Conservation (phyloP, 306 rosid species). For the Pachyrhizus erosus region DNA sequence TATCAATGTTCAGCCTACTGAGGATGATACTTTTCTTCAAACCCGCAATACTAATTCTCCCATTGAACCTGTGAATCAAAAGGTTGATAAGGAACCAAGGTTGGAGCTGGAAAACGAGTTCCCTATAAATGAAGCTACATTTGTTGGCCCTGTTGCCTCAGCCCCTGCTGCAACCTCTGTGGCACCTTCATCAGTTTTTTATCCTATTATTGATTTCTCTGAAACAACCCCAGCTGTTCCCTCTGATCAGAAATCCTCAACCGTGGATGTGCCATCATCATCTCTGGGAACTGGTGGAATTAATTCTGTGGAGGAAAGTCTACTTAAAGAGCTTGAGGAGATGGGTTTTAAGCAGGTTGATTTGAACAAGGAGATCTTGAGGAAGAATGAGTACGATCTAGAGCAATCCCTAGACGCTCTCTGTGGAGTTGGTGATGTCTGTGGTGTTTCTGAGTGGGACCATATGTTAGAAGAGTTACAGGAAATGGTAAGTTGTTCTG, state of each 20-base stretch:
- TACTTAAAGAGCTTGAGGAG: conserved; percentile 78
- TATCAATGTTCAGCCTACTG: conserved; percentile 52
- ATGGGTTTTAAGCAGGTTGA: conserved; percentile 86
- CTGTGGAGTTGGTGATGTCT: conserved; percentile 73
- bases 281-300: conserved; percentile 42
- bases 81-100: conserved; percentile 39
- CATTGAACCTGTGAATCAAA: conserved; percentile 46
- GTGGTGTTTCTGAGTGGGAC: conserved; percentile 77
- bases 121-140: conserved; percentile 51
- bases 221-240: conserved; percentile 37
- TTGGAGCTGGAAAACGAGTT: conserved; percentile 47
- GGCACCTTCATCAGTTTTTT: conserved; percentile 46
- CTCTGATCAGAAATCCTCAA: conserved; percentile 32
- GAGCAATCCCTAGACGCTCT: conserved; percentile 81
- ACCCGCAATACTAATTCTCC: conserved; percentile 37
- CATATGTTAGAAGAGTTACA: conserved; percentile 82
- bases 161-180: conserved; percentile 37
- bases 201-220: conserved; percentile 56
- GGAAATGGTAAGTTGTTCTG: conserved; percentile 70
- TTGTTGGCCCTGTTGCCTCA: conserved; percentile 52
- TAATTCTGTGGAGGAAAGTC: conserved; percentile 57
- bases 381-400: conserved; percentile 71
- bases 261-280: conserved; percentile 41
- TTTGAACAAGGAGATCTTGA: conserved; percentile 82
- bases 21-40: conserved; percentile 45